Percentiles rank a stretch among this genome's conserved stretches.
These are phyloP conservation scores for Aureobasidium sp. DNA, from an alignment of 2,329 filamentous ascomycete species.

Conservation along the genomic window DNA sequence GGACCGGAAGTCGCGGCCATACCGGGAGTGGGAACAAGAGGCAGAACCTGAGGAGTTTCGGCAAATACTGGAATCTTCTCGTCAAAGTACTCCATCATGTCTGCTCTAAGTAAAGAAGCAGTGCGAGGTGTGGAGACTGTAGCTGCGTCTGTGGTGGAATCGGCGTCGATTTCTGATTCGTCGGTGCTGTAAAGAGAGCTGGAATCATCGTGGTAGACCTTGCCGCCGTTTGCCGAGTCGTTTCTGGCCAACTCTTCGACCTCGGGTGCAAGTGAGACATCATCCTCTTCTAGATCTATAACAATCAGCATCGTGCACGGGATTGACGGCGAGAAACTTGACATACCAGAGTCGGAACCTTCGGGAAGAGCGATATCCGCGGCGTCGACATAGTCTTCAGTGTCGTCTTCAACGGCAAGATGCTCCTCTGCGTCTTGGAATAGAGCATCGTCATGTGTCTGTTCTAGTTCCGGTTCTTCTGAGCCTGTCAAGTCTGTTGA, in stretches of 20 bases:
- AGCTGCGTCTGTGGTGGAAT: constrained; percentile 1
- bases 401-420: background rate
- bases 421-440: background rate
- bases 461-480: background rate
- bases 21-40: constrained; percentile 17
- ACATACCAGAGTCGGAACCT: background rate
- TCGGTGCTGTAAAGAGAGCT: constrained; percentile 7
- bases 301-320: background rate
- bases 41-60: constrained; percentile 14
- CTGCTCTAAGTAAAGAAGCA: constrained; percentile 2
- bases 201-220: constrained; percentile 1
- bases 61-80: constrained; percentile 20
- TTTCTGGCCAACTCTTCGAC: background rate
- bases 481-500: too few species aligned
- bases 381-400: background rate
- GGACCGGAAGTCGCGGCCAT: constrained; percentile 26
- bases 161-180: background rate
- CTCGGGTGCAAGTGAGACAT: background rate
- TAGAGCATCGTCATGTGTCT: background rate
- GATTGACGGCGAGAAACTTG: background rate
- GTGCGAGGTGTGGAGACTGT: constrained; percentile 6
- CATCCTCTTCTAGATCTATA: background rate
- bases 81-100: constrained; percentile 12
- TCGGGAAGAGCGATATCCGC: background rate
- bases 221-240: constrained; percentile 3